Evolutionary conservation across 1,139 yeast genomes (phyloP), one percentile per base, ranked within the genome.

Genomic region (Meyerozyma sp.): DNA sequence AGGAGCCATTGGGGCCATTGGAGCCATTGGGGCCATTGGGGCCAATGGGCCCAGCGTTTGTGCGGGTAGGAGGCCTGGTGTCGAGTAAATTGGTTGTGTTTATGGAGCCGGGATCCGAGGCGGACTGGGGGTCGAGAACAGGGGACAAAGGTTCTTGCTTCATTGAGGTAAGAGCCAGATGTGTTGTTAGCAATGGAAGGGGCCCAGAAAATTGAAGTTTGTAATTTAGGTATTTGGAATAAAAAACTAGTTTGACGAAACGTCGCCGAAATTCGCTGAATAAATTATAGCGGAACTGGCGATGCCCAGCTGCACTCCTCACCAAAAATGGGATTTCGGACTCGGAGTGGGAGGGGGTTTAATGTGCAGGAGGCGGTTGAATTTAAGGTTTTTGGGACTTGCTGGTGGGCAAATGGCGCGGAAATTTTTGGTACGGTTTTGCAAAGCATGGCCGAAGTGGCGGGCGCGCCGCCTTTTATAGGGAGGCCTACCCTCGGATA

Each of bases 301-400:
- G 37, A 34, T 34, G 37, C 37, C 37, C 37, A 34, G 16, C 37
- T 34, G 37, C 37, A 34, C 37, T 34, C 37, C 37, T 34, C 37
- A 34, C 37, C 37, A 34, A 34, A 34, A 20, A 8, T 34, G 37
- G 37, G 26, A 18, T 32, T 34, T 34, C 37, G 37, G 37, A 18
- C 37, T 34, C 37, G 37, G 37, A 34, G 37, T 34, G 37, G 18
- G 37, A 34, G 37, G 37, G 37, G 37, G 37, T 21, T 8, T 34
- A 20, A 11, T 34, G 26, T 34, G 37, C 37, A 18, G 37, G 21
- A 10, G 13, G 29, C 3, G 29, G 29, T 27, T 27, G 29, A n/a
- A 27, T 30, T 13, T 8, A 30, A 16, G 34, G 14, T 30, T 30
- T 30, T 30, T 13, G 14, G 34, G 20, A 13, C 20, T 9, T 9